Percentiles rank a stretch among this genome's conserved stretches.
phyloP scores from a whole-genome alignment of 2,329 filamentous ascomycete species.

The Beauveria caledonica region DNA sequence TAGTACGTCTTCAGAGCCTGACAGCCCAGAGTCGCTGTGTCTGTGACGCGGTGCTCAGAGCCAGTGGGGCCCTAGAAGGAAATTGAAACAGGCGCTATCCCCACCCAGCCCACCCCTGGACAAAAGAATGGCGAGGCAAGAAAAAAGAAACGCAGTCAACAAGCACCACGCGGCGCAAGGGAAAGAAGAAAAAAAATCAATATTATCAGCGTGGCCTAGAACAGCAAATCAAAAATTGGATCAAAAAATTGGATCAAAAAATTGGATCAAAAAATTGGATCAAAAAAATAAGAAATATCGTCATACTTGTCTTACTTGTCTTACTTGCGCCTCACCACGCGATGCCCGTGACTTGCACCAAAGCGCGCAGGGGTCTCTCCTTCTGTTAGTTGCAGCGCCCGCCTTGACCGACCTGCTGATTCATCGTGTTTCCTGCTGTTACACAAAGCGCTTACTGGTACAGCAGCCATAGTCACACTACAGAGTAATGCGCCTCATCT shows the following conservation, averaged over 20 bases:
- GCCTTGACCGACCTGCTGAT: not conserved
- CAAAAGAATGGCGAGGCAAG: not conserved
- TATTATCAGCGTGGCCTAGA: not conserved
- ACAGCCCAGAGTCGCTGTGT: not conserved
- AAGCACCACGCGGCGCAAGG: not conserved
- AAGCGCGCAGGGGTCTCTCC: not conserved
- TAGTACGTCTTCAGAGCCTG: not conserved
- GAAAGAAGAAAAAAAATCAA: too few species aligned
- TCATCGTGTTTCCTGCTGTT: not conserved
- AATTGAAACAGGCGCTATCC: constrained; percentile 14
- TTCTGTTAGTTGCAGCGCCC: not conserved
- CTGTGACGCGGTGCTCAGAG: constrained; percentile 5
- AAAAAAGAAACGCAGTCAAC: not conserved
- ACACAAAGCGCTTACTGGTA: not conserved
- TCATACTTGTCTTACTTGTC: not conserved
- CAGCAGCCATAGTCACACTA: not conserved
- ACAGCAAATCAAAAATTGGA: not conserved
- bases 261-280: not conserved
- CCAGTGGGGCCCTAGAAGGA: constrained; percentile 3
- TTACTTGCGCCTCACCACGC: not conserved
- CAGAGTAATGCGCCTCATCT: not conserved
- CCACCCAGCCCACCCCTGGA: constrained; percentile 16
- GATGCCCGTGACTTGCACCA: not conserved
- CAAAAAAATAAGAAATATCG: not conserved
- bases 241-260: too few species aligned